Evolutionary conservation across 805 yeast species (phyloP).

Genomic region (Starmerella floricola): DNA sequence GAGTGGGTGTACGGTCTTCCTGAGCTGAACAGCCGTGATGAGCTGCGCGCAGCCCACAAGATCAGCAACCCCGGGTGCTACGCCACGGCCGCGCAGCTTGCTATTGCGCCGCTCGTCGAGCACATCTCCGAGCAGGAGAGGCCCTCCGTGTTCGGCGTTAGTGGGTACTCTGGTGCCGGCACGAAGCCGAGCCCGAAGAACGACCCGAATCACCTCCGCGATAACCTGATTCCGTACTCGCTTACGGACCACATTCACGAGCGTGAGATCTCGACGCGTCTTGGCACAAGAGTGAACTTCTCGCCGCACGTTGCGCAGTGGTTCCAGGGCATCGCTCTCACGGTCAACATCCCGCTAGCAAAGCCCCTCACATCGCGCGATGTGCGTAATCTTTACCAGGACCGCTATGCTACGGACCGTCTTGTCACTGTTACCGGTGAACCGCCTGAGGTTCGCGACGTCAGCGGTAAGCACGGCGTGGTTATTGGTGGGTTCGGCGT

Average conservation of each 20-base stretch:
- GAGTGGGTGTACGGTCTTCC: slow-evolving; percentile 95
- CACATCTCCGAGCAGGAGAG: slow-evolving; percentile 47
- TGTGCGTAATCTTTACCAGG: slow-evolving; percentile 73
- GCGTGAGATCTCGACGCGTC: slow-evolving; percentile 71
- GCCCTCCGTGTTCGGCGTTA: slow-evolving; percentile 86
- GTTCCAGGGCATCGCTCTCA: slow-evolving; percentile 96
- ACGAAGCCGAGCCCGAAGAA: slow-evolving; percentile 97
- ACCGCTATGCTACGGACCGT: slow-evolving; percentile 75
- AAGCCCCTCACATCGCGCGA: slow-evolving; percentile 64
- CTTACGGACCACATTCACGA: slow-evolving; percentile 96
- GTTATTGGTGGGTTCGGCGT: slow-evolving; percentile 94
- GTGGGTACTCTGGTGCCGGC: slow-evolving; percentile 99
- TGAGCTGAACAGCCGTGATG: slow-evolving; percentile 61
- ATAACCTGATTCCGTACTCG: slow-evolving; percentile 89
- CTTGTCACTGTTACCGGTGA: slow-evolving; percentile 79
- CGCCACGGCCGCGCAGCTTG: slow-evolving; percentile 95
- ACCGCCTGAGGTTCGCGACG: slow-evolving; percentile 83
- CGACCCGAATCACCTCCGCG: slow-evolving; percentile 57
- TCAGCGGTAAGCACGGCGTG: slow-evolving; percentile 88
- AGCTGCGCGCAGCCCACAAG: slow-evolving; percentile 58
- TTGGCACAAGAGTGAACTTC: slow-evolving; percentile 73
- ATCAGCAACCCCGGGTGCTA: slow-evolving; percentile 98
- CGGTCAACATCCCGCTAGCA: slow-evolving; percentile 73
- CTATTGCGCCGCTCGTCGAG: slow-evolving; percentile 61
- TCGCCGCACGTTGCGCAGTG: slow-evolving; percentile 97